Base-by-base conservation (phyloP, 331 rosid genomes). In the Cydonia oblonga region DNA sequence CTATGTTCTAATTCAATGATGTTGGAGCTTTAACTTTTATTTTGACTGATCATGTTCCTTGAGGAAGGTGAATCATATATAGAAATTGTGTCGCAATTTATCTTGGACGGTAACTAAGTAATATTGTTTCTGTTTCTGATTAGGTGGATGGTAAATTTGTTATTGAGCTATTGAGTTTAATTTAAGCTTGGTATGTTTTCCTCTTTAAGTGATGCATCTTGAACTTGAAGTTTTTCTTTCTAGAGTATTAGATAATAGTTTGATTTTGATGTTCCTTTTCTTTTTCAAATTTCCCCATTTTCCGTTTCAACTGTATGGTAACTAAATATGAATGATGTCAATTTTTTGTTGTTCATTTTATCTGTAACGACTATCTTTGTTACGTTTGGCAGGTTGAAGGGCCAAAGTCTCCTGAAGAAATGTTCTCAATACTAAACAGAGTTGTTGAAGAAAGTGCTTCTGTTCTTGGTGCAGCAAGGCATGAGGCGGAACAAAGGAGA, bases 371-470 rank as follows among this genome's bases (percentile, higher is more conserved):
- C 9, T 11, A 40, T 29, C 51, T 19, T 62, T 81, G 3, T 69
- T 46, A 38, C 79, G 42, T 71, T 75, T 66, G 83, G 70, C 81
- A 95, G 99, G 89, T 87, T 71, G 97, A 95, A 68, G 99, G 96
- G 74, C 96, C 86, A 22, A 91, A 80, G 82, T 84, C 99, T 76
- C 86, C 93, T 3, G 97, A 90, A 86, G 97, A 90, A 84, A 78
- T 95, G 96, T 85, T 95, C 52, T 74, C 74, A 19, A 69, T 82
- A 64, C 79, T 95, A 52, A 97, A 88, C 78, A 88, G 88, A 87
- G 97, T 91, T 76, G 89, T 89, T 61, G 97, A 95, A 85, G 97
- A 95, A 83, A 91, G 96, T 67, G 75, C 96, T 73, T 84, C 96
- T 40, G 90, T 84, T 79, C 93, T 95, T 80, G 91, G 87, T 70